phyloP scores from a whole-genome alignment of 331 rosid genomes.

The Stylosanthes scabra region DNA sequence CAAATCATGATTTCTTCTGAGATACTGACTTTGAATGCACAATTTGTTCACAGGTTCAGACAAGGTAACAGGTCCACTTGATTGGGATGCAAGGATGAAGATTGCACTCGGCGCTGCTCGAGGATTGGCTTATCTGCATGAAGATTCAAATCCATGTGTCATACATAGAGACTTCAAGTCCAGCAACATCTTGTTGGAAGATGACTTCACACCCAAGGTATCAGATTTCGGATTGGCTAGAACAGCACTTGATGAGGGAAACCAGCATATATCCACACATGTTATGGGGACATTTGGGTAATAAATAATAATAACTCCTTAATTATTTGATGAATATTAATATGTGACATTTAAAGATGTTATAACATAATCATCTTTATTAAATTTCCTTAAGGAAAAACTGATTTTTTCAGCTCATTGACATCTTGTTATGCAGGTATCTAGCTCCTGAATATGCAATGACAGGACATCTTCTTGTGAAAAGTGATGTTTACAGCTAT shows the following conservation, averaged over 20 bases:
- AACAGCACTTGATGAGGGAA: constrained; percentile 74
- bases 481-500: constrained; percentile 93
- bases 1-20: constrained; percentile 5
- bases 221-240: constrained; percentile 95
- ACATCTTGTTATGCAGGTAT: constrained; percentile 60
- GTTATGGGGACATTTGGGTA: constrained; percentile 98
- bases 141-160: constrained; percentile 88
- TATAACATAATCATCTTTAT: background rate
- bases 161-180: constrained; percentile 93
- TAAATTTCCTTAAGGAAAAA: constrained; percentile 16
- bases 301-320: background rate
- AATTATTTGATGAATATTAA: background rate
- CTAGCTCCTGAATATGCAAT: constrained; percentile 94
- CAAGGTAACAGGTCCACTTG: constrained; percentile 74
- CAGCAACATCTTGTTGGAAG: constrained; percentile 85
- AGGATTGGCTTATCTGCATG: constrained; percentile 87
- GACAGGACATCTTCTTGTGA: constrained; percentile 93
- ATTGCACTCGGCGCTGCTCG: constrained; percentile 94
- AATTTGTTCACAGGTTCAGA: constrained; percentile 63
- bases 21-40: constrained; percentile 21
- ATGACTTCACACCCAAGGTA: constrained; percentile 83
- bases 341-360: background rate
- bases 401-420: constrained; percentile 20
- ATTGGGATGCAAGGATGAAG: constrained; percentile 84
- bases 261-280: constrained; percentile 82